phyloP scores from a whole-genome alignment of 2,329 filamentous ascomycete species.

The Clarireedia paspali region DNA sequence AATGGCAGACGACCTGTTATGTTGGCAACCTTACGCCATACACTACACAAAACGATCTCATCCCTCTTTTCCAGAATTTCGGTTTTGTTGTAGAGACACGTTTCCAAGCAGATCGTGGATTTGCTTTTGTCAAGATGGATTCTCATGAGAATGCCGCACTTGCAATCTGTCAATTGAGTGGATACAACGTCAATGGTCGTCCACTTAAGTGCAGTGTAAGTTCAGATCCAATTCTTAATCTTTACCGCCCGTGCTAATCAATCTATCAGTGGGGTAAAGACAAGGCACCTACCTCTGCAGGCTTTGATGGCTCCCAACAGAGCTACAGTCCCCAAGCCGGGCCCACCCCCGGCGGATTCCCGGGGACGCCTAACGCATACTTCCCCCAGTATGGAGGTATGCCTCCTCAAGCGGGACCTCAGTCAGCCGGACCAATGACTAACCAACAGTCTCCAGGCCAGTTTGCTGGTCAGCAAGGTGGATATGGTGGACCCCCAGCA shows the following conservation, averaged over 20 bases:
- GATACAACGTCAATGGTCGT: conserved; percentile 95
- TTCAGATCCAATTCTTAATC: conserved; percentile 26
- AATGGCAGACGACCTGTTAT: conserved; percentile 98
- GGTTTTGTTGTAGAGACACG: conserved; percentile 95
- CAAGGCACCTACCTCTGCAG: conserved; percentile 72
- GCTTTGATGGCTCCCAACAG: conserved; percentile 73
- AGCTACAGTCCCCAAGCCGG: conserved; percentile 66
- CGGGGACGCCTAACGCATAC: conserved; percentile 70
- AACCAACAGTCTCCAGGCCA: conserved; percentile 34
- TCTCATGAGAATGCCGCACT: conserved; percentile 95
- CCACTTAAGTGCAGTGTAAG: conserved; percentile 98
- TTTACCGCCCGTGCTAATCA: conserved; percentile 27
- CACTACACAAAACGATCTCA: conserved; percentile 90
- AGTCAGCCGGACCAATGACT: conserved; percentile 31
- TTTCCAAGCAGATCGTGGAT: conserved; percentile 95
- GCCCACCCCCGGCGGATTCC: conserved; percentile 61
- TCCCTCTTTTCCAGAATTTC: conserved; percentile 98
- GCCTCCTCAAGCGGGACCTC: conserved; percentile 30
- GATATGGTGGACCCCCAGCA: conserved; percentile 54
- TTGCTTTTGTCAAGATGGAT: conserved; percentile 99
- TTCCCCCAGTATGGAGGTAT: conserved; percentile 90
- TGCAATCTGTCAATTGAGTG: conserved; percentile 96
- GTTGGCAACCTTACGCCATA: conserved; percentile 97
- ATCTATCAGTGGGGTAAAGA: conserved; percentile 88
- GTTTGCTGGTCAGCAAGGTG: conserved; percentile 59